Base-by-base conservation (phyloP, 2,329 filamentous ascomycete genomes). In the Venturia carpophila region DNA sequence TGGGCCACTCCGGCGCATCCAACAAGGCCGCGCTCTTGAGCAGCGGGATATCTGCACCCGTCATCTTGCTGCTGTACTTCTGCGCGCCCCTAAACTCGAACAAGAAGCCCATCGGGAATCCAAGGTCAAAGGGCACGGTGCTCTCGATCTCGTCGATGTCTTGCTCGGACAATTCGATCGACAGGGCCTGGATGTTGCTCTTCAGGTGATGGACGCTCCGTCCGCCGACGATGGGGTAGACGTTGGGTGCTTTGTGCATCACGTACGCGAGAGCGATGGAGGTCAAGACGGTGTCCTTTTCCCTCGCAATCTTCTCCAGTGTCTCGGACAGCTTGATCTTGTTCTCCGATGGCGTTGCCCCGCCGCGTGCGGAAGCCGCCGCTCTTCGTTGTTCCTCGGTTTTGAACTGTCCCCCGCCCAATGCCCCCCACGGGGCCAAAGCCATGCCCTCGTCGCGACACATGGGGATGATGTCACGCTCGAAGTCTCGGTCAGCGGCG, bases 181-280 rank as follows among this genome's bases (percentile, higher is more conserved):
- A 76, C 65, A 87, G 69, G 0, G 82, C 83, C 69, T 82, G 76
- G 66, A 87, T 83, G 69, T 86, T 87, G 19, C 78, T 83, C 83
- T 86, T 83, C 62, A 92, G 76, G 72, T 92, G 88, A 55, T 87
- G 84, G 10, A 90, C 73, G 70, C 87, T 91, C n/a, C 88, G 81
- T 0, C 87, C 87, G 7, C 89, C 89, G 10, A 91, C 80, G 42
- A 92, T 85, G 0, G 89, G 90, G 70, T 90, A 90, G 13, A 92
- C 88, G 68, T 89, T 86, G 0, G 87, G 84, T 0, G 84, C 79
- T 76, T 91, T 91, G 69, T 83, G 80, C 78, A 88, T 80, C 5
- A 91, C 84, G 71, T 92, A 92, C 1, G 89, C 88, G 43, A 92
- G 74, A 24, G 88, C 88, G 34, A 66, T 21, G 39, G 52, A 39